These are phyloP conservation scores for Alternaria triticimaculans DNA, from an alignment of 2,329 filamentous ascomycete genomes.

Conservation along the genomic window DNA sequence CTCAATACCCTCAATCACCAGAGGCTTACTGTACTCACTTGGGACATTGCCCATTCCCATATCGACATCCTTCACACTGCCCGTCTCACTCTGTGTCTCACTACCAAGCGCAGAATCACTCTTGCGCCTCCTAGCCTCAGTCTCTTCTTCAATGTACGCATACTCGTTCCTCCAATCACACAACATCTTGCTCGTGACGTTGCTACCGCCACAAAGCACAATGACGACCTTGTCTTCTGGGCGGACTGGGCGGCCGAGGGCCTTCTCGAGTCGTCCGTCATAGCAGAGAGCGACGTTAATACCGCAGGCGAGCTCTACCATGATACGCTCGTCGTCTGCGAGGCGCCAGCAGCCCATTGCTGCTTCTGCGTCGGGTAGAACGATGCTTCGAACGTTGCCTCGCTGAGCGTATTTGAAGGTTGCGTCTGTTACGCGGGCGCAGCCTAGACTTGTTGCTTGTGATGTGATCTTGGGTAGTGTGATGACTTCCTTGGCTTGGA, in stretches of 20 bases:
- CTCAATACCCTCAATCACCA: conserved; percentile 24
- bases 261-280: conserved; percentile 65
- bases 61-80: conserved; percentile 15
- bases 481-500: conserved; percentile 64
- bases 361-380: conserved; percentile 78
- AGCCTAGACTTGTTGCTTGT: conserved; percentile 76
- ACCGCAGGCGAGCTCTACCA: conserved; percentile 87
- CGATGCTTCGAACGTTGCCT: conserved; percentile 63
- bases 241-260: conserved; percentile 67
- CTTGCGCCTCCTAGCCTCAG: conserved; percentile 16
- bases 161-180: conserved; percentile 56
- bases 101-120: conserved; percentile 27
- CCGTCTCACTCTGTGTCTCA: conserved; percentile 21
- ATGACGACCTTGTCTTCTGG: conserved; percentile 77
- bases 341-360: conserved; percentile 78
- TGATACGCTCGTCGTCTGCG: conserved; percentile 78
- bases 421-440: conserved; percentile 70
- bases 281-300: conserved; percentile 77
- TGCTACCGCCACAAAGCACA: conserved; percentile 76
- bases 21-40: conserved; percentile 23
- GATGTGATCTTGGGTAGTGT: conserved; percentile 75
- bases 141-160: conserved; percentile 30
- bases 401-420: conserved; percentile 70
- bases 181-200: conserved; percentile 60
- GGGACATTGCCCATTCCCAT: conserved; percentile 8